Evolutionary conservation across 2,329 filamentous ascomycete genomes (phyloP).

Genomic region (Magnaporthiopsis rhizophila): DNA sequence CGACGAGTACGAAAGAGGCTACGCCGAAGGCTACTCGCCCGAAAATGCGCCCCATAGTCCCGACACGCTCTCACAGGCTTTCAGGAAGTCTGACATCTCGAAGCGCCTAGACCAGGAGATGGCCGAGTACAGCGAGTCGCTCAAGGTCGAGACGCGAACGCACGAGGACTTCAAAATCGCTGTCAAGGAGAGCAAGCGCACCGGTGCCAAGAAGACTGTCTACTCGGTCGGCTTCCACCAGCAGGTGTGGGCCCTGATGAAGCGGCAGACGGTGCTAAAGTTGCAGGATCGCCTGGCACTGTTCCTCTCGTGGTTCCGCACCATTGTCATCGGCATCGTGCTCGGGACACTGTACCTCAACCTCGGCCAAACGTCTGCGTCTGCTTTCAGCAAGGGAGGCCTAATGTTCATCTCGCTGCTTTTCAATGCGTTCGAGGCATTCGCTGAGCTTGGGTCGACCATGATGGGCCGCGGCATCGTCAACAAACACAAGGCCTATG

Average conservation of each 20-base stretch:
- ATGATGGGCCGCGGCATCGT: conserved; percentile 72
- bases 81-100: conserved; percentile 54
- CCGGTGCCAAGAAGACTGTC: conserved; percentile 65
- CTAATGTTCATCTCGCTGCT: conserved; percentile 72
- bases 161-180: conserved; percentile 71
- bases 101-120: conserved; percentile 57
- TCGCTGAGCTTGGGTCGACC: conserved; percentile 65
- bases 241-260: conserved; percentile 76
- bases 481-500: conserved; percentile 77
- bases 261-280: conserved; percentile 78
- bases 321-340: conserved; percentile 67
- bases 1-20: conserved; percentile 75
- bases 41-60: conserved; percentile 62
- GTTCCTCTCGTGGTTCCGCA: conserved; percentile 59
- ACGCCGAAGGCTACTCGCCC: conserved; percentile 56
- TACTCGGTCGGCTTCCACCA: conserved; percentile 78
- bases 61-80: conserved; percentile 60
- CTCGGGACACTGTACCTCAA: conserved; percentile 73
- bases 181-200: conserved; percentile 70
- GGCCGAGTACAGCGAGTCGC: conserved; percentile 54
- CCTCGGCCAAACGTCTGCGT: conserved; percentile 55
- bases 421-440: conserved; percentile 84
- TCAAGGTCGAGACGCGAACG: conserved; percentile 53
- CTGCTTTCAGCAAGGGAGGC: conserved; percentile 74
- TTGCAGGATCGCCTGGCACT: conserved; percentile 79